phyloP scores from a whole-genome alignment of 192 early-diverging fungal genomes.

The Linnemannia hyalina region DNA sequence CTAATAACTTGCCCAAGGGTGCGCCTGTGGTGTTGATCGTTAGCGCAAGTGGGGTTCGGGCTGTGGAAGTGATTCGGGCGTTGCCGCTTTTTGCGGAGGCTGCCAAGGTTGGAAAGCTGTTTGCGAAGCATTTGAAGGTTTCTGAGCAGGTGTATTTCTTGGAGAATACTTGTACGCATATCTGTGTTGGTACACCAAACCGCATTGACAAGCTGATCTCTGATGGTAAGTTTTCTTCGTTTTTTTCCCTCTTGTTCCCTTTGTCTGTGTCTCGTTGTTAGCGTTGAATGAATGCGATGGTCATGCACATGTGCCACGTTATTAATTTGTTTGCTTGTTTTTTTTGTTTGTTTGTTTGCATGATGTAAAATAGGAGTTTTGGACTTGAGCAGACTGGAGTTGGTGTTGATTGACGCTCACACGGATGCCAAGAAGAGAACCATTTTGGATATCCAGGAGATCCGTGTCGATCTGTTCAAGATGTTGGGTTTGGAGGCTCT shows the following conservation, averaged over 20 bases:
- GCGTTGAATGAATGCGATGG: not conserved
- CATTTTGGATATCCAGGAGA: slow-evolving; percentile 72
- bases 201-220: slow-evolving; percentile 72
- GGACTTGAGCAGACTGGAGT: slow-evolving; percentile 69
- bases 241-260: not conserved
- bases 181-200: slow-evolving; percentile 81
- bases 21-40: slow-evolving; percentile 70
- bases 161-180: slow-evolving; percentile 61
- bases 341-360: not conserved
- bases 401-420: slow-evolving; percentile 70
- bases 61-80: slow-evolving; percentile 69
- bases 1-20: slow-evolving; percentile 50
- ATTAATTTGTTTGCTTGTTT: not conserved
- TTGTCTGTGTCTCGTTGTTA: not conserved
- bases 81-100: slow-evolving; percentile 67
- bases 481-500: slow-evolving; percentile 57
- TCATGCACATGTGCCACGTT: not conserved
- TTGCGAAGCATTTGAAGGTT: slow-evolving; percentile 84
- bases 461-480: slow-evolving; percentile 66
- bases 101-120: slow-evolving; percentile 77
- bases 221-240: slow-evolving; percentile 52
- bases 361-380: slow-evolving; percentile 60
- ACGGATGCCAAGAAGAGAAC: slow-evolving; percentile 70
- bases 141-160: slow-evolving; percentile 74
- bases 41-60: slow-evolving; percentile 71